These are phyloP conservation scores for Aspergillus cavernicola DNA, from an alignment of 495 filamentous ascomycete genomes.

Conservation along the genomic window DNA sequence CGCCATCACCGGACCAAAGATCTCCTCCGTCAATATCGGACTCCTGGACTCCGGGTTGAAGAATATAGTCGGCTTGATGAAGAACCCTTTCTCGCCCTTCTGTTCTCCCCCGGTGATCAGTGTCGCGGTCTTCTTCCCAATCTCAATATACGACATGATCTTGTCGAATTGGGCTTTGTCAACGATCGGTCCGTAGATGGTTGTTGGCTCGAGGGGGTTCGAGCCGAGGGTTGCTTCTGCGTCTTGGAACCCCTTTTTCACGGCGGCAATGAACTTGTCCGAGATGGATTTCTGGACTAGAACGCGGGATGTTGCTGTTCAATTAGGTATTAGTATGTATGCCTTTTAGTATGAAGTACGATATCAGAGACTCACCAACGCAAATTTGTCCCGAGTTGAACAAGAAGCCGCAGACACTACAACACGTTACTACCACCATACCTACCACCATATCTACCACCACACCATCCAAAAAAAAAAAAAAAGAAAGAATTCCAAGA, in stretches of 20 bases:
- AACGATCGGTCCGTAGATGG: slow-evolving; percentile 53
- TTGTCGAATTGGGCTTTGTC: slow-evolving; percentile 47
- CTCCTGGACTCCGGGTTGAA: slow-evolving; percentile 24
- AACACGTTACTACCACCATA: too few species aligned
- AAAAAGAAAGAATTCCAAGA: neutral
- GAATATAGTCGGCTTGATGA: slow-evolving; percentile 45
- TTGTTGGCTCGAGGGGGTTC: slow-evolving; percentile 1
- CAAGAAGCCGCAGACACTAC: neutral
- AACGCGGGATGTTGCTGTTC: slow-evolving; percentile 21
- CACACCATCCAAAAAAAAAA: too few species aligned
- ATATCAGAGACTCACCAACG: slow-evolving; percentile 1
- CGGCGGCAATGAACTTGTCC: slow-evolving; percentile 43
- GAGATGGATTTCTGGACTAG: slow-evolving; percentile 50
- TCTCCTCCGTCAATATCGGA: slow-evolving; percentile 34
- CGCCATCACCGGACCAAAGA: slow-evolving; percentile 41
- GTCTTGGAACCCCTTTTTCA: neutral
- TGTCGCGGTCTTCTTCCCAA: slow-evolving; percentile 64
- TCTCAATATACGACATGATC: slow-evolving; percentile 84
- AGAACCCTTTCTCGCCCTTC: slow-evolving; percentile 33
- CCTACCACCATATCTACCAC: too few species aligned
- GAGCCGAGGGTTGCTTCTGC: neutral
- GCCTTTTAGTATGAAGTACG: too few species aligned
- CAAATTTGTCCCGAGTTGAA: slow-evolving; percentile 56
- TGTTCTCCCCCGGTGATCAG: slow-evolving; percentile 8
- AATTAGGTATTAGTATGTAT: too few species aligned